A percentile compares a stretch with the other conserved stretches of the same genome.
Evolutionary conservation across 768 basidiomycete genomes (phyloP).

Genomic region (Chalciporus pseudorubinellus): DNA sequence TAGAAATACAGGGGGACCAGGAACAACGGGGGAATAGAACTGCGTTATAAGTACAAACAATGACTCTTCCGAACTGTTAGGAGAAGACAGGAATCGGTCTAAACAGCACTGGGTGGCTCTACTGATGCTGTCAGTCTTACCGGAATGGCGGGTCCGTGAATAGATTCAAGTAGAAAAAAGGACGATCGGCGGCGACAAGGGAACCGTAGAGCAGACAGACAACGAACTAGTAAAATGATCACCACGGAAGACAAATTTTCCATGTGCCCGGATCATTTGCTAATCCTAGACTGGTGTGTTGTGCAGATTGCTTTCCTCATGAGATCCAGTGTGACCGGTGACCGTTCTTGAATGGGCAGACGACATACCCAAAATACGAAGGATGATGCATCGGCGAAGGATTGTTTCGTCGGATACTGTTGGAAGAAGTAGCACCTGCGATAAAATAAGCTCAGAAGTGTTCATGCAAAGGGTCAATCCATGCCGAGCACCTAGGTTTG

Average conservation of each 20-base stretch:
- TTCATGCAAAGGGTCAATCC: not conserved
- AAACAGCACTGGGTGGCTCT: slow-evolving; percentile 6
- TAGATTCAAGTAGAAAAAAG: not conserved
- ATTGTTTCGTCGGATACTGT: slow-evolving; percentile 5
- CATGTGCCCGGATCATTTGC: not conserved
- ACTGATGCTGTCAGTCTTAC: slow-evolving; percentile 15
- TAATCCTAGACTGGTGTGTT: not conserved
- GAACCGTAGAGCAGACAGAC: slow-evolving; percentile 15
- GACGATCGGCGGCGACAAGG: slow-evolving; percentile 11
- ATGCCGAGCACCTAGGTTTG: not conserved
- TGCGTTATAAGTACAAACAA: not conserved
- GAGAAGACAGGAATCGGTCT: slow-evolving; percentile 1
- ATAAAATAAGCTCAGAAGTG: slow-evolving; percentile 1
- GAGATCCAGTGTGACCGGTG: not conserved
- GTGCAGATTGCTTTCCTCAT: not conserved
- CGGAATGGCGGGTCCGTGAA: not conserved
- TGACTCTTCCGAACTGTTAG: not conserved
- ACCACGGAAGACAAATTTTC: not conserved
- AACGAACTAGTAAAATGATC: slow-evolving; percentile 7
- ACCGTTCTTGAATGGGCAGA: not conserved
- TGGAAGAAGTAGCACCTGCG: not conserved
- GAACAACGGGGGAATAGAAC: not conserved
- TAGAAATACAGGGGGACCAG: slow-evolving; percentile 13
- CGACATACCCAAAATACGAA: slow-evolving; percentile 2
- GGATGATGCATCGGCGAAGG: slow-evolving; percentile 2